Base-by-base conservation (phyloP, 2,329 filamentous ascomycete genomes). In the Aspergillus calidoustus region DNA sequence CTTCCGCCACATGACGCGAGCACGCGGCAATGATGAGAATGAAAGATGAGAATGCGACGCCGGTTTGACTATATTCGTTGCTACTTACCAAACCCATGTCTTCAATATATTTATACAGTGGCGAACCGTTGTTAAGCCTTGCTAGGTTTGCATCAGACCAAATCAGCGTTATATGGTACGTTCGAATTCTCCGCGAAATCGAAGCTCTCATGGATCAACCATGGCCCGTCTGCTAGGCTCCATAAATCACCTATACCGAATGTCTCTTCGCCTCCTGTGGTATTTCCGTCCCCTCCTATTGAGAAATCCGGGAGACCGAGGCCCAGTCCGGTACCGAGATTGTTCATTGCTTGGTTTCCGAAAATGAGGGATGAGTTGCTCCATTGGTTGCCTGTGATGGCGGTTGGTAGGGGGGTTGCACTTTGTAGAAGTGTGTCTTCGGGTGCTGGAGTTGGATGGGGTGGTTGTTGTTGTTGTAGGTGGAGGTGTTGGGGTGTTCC, bases 181-280 rank as follows among this genome's bases (percentile, higher is more conserved):
- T 54, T 30, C 23, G 11, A 34, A 22, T 38, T 50, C 23, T 44
- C 54, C 17, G 55, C 23, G 31, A 57, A 31, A 25, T 54, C 54
- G 50, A 58, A 54, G 44, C 28, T 54, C 2, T 68, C 73, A 47
- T 74, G 68, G 23, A 75, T 72, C 57, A 74, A 66, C 72, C 72
- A 74, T 8, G 72, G 73, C 2, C 71, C 72, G 64, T 75, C 73
- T 22, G 72, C 72, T 7, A 75, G 68, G 62, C 70, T 74, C 72
- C 73, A 74, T 13, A 70, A 50, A 63, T 73, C 71, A 34, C 61
- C 51, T 54, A 63, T 49, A 8, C 55, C 54, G 11, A 54, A 25
- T 3, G 53, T 59, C 17, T 61, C 49, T 54, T 52, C 59, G 28
- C 47, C 55, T 30, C 53, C 43, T 46, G 25, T 7, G 25, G 25